A percentile compares a stretch with the other conserved stretches of the same genome.
These are phyloP conservation scores for Elaeagnus macrophylla DNA, from an alignment of 306 rosid species.

Conservation along the genomic window DNA sequence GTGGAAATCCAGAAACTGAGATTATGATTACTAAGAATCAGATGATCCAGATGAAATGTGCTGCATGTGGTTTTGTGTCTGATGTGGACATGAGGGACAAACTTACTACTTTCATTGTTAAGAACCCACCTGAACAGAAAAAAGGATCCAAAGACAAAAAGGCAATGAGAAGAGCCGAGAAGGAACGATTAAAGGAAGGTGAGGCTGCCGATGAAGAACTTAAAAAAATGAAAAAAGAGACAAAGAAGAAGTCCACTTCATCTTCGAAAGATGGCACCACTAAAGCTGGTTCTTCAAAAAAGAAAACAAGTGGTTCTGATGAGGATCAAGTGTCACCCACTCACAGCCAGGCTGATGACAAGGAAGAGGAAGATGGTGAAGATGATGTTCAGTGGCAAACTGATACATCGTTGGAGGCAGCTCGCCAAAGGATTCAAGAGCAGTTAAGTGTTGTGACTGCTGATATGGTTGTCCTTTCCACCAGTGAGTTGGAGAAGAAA, in stretches of 20 bases:
- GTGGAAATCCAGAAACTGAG: conserved; percentile 67
- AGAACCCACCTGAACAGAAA: conserved; percentile 57
- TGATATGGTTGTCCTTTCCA: conserved; percentile 60
- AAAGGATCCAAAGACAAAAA: conserved; percentile 59
- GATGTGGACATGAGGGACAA: conserved; percentile 74
- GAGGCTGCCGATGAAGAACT: conserved; percentile 56
- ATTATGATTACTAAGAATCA: conserved; percentile 47
- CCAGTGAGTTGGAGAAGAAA: conserved; percentile 34
- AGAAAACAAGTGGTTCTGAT: conserved; percentile 46
- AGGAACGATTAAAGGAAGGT: conserved; percentile 56
- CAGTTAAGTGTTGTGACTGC: conserved; percentile 56
- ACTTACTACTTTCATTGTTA: conserved; percentile 50
- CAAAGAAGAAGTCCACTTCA: conserved; percentile 37
- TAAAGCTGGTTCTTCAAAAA: conserved; percentile 38
- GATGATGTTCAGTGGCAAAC: conserved; percentile 53
- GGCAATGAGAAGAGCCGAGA: conserved; percentile 67
- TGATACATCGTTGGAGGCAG: conserved; percentile 55
- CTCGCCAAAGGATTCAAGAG: conserved; percentile 48
- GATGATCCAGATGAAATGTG: conserved; percentile 61
- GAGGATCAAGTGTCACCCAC: conserved; percentile 43
- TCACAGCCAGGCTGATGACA: conserved; percentile 31
- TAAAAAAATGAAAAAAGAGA: conserved; percentile 50
- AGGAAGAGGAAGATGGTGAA: conserved; percentile 18
- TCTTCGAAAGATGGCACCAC: conserved; percentile 31
- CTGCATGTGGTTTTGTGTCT: conserved; percentile 64